Base-by-base conservation (phyloP, 2,329 filamentous ascomycete genomes). In the Colletotrichum plurivorum region DNA sequence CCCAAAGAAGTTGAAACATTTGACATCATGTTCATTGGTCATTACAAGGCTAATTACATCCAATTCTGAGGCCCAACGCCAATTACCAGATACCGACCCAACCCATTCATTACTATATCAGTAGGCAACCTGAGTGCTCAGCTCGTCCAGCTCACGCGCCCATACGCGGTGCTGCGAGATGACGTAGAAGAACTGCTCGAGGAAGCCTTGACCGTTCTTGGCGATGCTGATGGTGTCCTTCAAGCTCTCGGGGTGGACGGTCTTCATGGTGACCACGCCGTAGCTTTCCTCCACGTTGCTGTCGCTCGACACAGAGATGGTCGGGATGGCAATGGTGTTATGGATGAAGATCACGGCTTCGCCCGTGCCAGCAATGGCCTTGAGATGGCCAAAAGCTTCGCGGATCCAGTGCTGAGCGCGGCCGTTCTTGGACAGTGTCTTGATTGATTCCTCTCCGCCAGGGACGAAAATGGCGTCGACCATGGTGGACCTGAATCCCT, bases 381-480 rank as follows among this genome's bases (percentile, higher is more conserved):
- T 96, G 58, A 94, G 84, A 71, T 96, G 93, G 0, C 93, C 93
- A 73, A 95, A 96, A 0, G 93, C 91, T 78, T 96, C 94, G 2
- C 92, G 87, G 4, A 95, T 82, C 88, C 92, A 96, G 82, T 95
- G 91, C 2, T 92, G 76, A 0, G 92, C 92, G 18, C 93, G 90
- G 0, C 93, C 93, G 70, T 87, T 93, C 82, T 90, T 89, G 64
- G 85, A 81, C 0, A 96, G 86, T 0, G 88, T 89, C 60, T 87
- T 82, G 52, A 93, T 81, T 1, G 89, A 88, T 66, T 90, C 84
- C 0, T 85, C 83, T 1, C 94, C 93, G 1, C 93, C 93, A 1
- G 93, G 93, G 3, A 97, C 82, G 75, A 94, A 94, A 31, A 95
- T 76, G 0, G 92, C 90, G 76, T 96, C 94, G 71, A 95, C 95